Base-by-base conservation (phyloP, 73 alveolate species). In the Paramecium sonneborni region DNA sequence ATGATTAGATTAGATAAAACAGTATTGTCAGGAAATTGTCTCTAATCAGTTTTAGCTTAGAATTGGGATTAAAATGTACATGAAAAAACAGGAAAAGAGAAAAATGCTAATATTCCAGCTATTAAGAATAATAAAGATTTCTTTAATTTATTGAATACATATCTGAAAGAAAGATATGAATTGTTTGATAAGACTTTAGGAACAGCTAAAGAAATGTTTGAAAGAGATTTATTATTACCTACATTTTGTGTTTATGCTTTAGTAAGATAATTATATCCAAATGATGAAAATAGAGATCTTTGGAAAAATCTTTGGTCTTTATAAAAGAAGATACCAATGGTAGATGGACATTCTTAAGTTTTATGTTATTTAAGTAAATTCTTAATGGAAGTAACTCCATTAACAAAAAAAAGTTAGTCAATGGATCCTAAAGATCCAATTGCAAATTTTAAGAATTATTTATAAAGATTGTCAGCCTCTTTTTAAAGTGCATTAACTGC, bases 401-500 rank as follows among this genome's bases (percentile, higher is more conserved):
- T 94, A 68, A 93, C 94, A 56, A 96, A 96, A 93, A 96, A 93
- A 69, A 85, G 96, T 21, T 41, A 79, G 30, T 57, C 95, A 8
- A 86, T 94, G 57, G 99, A 97, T 35, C 99, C 99, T 1, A 97
- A 97, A 84, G 98, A 96, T 37, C 96, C 96, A 3, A 86, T 85
- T n/a, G 46, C 2, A 12, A 85, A 86, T 48, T 57, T 89, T 55
- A 57, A 57, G 8, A n/a, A 8, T 10, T 93, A 58, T 74, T 44
- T 93, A 23, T 23, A 62, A 44, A 89, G 92, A 69, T 93, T 92
- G 23, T 93, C 91, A 85, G 69, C 58, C 1, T 35, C 82, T 30
- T 84, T 93, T 67, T 56, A 67, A 12, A 46, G 57, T 34, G 28
- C 43, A 28, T 37, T 93, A 30, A 82, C 92, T 58, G 41, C 85